These are phyloP conservation scores for Sambucus nigra DNA, from an alignment of 129 eudicot species.

Conservation along the genomic window DNA sequence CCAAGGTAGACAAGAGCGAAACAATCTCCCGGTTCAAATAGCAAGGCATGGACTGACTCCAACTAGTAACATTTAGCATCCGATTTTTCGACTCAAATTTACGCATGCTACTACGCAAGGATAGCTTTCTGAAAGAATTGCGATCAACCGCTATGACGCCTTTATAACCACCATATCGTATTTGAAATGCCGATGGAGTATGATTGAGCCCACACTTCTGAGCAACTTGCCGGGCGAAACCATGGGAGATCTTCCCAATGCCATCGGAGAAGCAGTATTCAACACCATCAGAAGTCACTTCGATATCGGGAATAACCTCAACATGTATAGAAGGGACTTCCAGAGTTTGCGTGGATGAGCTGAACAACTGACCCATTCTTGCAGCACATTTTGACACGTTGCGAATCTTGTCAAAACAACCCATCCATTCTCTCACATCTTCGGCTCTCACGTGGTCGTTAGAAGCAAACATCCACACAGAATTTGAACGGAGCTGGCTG, in stretches of 20 bases:
- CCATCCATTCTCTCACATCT: slow-evolving; percentile 89
- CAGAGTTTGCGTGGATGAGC: slow-evolving; percentile 70
- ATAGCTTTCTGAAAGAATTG: slow-evolving; percentile 57
- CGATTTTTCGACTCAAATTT: slow-evolving; percentile 76
- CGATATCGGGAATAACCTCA: slow-evolving; percentile 72
- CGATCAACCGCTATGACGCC: slow-evolving; percentile 85
- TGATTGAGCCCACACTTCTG: slow-evolving; percentile 47
- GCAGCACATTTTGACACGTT: slow-evolving; percentile 95
- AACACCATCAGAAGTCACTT: slow-evolving; percentile 63
- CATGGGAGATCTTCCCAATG: slow-evolving; percentile 81
- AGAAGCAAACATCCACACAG: slow-evolving; percentile 99
- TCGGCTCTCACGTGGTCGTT: slow-evolving; percentile 66
- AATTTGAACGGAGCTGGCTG: slow-evolving; percentile 88
- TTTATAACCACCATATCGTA: slow-evolving; percentile 90
- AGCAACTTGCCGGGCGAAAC: slow-evolving; percentile 73
- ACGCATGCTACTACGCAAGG: slow-evolving; percentile 76
- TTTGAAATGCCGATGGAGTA: slow-evolving; percentile 88
- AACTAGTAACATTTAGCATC: slow-evolving; percentile 78
- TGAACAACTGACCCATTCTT: slow-evolving; percentile 91
- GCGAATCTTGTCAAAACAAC: slow-evolving; percentile 72
- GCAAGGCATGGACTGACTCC: slow-evolving; percentile 76
- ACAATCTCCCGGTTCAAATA: slow-evolving; percentile 86
- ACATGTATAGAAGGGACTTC: slow-evolving; percentile 54
- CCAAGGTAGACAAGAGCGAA: slow-evolving; percentile 69
- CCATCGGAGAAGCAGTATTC: slow-evolving; percentile 91